Base-by-base conservation (phyloP, 2,329 filamentous ascomycete genomes). In the Blumeria hordei region DNA sequence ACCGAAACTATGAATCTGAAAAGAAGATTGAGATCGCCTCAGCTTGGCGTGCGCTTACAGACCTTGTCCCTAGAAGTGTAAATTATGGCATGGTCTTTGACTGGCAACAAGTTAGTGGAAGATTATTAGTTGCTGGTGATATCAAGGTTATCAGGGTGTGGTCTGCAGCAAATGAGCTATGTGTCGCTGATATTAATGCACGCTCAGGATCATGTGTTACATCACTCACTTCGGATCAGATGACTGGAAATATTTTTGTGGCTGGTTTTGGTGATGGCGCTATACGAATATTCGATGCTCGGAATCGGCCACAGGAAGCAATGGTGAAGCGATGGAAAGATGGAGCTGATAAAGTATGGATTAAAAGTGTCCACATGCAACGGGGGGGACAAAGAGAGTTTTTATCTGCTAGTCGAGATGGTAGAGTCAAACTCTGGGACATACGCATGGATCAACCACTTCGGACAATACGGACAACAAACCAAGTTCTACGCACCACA, bases 61-160 rank as follows among this genome's bases (percentile, higher is more conserved):
- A 98, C 68, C 83, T 96, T 65, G 84, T 96, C 6, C 87, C 88
- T 3, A 94, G 86, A 67, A 94, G 90, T 63, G 83, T 88, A 64
- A 94, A 94, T 66, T 88, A 88, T 1, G 92, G 92, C 21, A 83
- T 98, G 69, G 90, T 96, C 32, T 93, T 96, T 65, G 90, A 98
- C 67, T 98, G 92, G 92, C 90, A 96, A 67, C 92, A 98, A 69
- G 88, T 93, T n/a, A 86, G 87, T 61, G 92, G 92, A 7, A 85
- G 87, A 58, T 82, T 94, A 7, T 75, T 98, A n/a, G 92, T 96
- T 35, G 92, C 92, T 10, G 92, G 92, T 47, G 92, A 98, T 66
- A 87, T 95, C 55, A 85, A 92, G 56, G 85, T 95, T 36, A 95
- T 98, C 62, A 78, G 88, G 37, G 86, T 96, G 36, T 98, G 92